Conservation (phyloP, 2,329 filamentous ascomycete species). For the Fonsecaea nubica region DNA sequence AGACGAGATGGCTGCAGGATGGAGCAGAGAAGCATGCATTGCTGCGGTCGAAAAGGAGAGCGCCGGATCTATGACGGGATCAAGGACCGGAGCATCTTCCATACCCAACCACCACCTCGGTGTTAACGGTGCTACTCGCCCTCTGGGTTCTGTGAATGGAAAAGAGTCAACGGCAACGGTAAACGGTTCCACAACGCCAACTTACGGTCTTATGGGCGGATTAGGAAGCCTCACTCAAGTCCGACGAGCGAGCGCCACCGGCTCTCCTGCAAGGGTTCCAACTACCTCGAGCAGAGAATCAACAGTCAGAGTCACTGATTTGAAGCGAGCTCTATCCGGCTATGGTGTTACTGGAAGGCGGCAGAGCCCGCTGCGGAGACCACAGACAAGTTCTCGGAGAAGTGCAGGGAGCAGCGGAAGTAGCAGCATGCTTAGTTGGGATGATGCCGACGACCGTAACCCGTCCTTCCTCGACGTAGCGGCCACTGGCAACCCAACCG, state of each 20-base stretch:
- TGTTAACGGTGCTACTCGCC: slow-evolving; percentile 35
- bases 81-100: slow-evolving; percentile 63
- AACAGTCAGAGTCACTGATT: slow-evolving; percentile 56
- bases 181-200: slow-evolving; percentile 34
- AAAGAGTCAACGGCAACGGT: slow-evolving; percentile 39
- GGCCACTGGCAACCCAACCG: not conserved
- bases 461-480: slow-evolving; percentile 34
- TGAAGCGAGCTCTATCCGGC: slow-evolving; percentile 56
- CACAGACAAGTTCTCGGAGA: slow-evolving; percentile 27
- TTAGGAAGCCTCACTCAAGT: slow-evolving; percentile 43
- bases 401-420: slow-evolving; percentile 49
- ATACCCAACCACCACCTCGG: slow-evolving; percentile 39
- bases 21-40: slow-evolving; percentile 78
- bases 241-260: slow-evolving; percentile 48
- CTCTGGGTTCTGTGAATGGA: slow-evolving; percentile 30
- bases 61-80: slow-evolving; percentile 76
- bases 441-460: slow-evolving; percentile 37
- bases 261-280: slow-evolving; percentile 44
- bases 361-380: slow-evolving; percentile 51
- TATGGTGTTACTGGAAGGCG: slow-evolving; percentile 46
- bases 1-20: slow-evolving; percentile 78
- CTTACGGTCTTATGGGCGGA: slow-evolving; percentile 35
- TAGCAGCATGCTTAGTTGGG: slow-evolving; percentile 54
- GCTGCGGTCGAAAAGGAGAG: slow-evolving; percentile 69
- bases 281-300: slow-evolving; percentile 51